Percentiles rank a stretch among this genome's conserved stretches.
These are phyloP conservation scores for Groenewaldozyma sp. DNA, from an alignment of 1,139 yeast genomes.

Conservation along the genomic window DNA sequence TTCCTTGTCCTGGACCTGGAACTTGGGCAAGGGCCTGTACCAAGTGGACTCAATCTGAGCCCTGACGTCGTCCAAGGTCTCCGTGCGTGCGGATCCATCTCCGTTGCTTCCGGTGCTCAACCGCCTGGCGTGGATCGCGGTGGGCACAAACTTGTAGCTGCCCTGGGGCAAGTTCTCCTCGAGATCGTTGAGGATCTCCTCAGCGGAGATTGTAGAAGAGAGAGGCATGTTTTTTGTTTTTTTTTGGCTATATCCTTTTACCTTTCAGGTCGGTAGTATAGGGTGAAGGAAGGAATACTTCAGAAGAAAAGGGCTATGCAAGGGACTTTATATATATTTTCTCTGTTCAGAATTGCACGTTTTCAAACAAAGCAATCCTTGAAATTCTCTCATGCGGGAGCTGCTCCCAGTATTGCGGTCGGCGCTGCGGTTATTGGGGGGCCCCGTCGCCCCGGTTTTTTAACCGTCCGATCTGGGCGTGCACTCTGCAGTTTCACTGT, in stretches of 20 bases:
- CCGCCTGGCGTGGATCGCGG: conserved; percentile 5
- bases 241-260: too few species aligned
- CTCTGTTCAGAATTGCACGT: too few species aligned
- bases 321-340: too few species aligned
- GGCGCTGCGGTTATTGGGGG: too few species aligned
- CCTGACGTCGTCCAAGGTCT: conserved; percentile 6
- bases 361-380: too few species aligned
- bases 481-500: too few species aligned
- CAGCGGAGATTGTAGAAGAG: conserved; percentile 28
- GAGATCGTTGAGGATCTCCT: conserved; percentile 23
- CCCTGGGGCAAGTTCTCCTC: conserved; percentile 15
- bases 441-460: too few species aligned
- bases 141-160: conserved; percentile 11
- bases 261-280: too few species aligned
- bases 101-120: background rate
- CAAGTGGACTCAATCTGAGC: conserved; percentile 10
- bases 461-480: too few species aligned
- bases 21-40: conserved; percentile 29
- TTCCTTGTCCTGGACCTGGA: conserved; percentile 50
- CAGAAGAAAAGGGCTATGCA: background rate
- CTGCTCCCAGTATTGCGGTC: too few species aligned
- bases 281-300: background rate
- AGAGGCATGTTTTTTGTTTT: too few species aligned
- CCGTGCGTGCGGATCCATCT: conserved; percentile 2
- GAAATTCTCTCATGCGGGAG: too few species aligned